These are phyloP conservation scores for Elsinoe arachidis DNA, from an alignment of 2,329 filamentous ascomycete genomes.

Conservation along the genomic window DNA sequence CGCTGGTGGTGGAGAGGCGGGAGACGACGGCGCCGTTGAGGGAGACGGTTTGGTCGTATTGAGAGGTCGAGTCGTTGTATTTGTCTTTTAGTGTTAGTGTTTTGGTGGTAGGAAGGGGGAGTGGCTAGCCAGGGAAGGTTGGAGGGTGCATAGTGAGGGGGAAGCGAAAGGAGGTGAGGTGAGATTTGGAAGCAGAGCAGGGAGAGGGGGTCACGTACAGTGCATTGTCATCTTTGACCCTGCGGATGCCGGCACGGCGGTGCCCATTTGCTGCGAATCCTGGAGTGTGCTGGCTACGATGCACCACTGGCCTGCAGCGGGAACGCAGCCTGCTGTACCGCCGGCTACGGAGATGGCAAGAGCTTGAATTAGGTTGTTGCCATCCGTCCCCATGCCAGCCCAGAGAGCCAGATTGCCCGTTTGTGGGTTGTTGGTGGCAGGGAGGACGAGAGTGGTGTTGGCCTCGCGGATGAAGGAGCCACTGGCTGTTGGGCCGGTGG, in stretches of 20 bases:
- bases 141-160: too few species aligned
- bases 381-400: constrained; percentile 42
- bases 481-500: constrained; percentile 6
- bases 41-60: constrained; percentile 35
- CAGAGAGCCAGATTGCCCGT: constrained; percentile 36
- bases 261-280: not conserved
- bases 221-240: not conserved
- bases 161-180: not conserved
- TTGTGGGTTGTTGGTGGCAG: constrained; percentile 30
- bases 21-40: constrained; percentile 33
- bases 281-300: constrained; percentile 13
- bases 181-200: not conserved
- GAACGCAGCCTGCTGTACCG: constrained; percentile 4
- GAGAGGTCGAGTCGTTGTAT: constrained; percentile 31
- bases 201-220: not conserved
- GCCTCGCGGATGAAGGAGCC: constrained; percentile 38
- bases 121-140: too few species aligned
- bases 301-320: constrained; percentile 13
- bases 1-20: constrained; percentile 38
- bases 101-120: not conserved
- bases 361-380: constrained; percentile 41
- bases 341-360: constrained; percentile 22
- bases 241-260: not conserved
- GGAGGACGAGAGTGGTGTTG: constrained; percentile 37
- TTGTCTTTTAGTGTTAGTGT: constrained; percentile 23